Base-by-base conservation (phyloP, 495 filamentous ascomycete species). In the Xylaria longipes region DNA sequence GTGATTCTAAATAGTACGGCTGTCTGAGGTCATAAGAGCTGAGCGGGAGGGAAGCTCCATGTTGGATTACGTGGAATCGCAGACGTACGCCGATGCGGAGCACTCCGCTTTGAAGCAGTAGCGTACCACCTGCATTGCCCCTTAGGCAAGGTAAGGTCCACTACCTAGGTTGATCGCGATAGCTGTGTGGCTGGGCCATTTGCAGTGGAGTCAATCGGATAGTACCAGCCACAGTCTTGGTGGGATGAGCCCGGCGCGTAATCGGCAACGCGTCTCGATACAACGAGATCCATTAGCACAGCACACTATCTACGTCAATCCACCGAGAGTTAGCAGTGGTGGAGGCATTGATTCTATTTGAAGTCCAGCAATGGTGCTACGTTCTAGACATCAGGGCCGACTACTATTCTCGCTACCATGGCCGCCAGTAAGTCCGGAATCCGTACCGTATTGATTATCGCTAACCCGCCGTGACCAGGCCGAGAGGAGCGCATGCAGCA, bases 401-500 rank as follows among this genome's bases (percentile, higher is more conserved):
- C 17, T 20, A 57, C 14, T 46, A 52, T 52, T 12, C 5, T 50
- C 46, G 20, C 33, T 11, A 45, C 45, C 41, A 79, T 79, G 77
- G 75, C 75, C n/a, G 74, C 73, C 8, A 77, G 77, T 79, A 72
- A 74, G 77, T 71, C 14, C 9, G 15, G 33, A 25, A 64, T 66
- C 29, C 4, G 20, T 14, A 17, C 52, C 57, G 22, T 12, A 31
- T 14, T 27, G 14, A 15, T 9, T 39, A 50, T 63, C 61, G 54
- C 77, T 80, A 76, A 81, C 67, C 69, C 57, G 11, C 33, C 22
- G 56, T 71, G 50, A 22, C 29, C 64, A 83, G 80, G 77, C 67
- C 81, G 84, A 77, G 79, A 84, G 74, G 84, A 85, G 76, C 84
- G 84, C 71, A 80, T 85, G 80, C 81, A 81, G 70, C 80, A 84